Evolutionary conservation across 1,284 basidiomycete genomes (phyloP), one percentile per base, ranked within the genome.

Genomic region (Trametes versicolor): DNA sequence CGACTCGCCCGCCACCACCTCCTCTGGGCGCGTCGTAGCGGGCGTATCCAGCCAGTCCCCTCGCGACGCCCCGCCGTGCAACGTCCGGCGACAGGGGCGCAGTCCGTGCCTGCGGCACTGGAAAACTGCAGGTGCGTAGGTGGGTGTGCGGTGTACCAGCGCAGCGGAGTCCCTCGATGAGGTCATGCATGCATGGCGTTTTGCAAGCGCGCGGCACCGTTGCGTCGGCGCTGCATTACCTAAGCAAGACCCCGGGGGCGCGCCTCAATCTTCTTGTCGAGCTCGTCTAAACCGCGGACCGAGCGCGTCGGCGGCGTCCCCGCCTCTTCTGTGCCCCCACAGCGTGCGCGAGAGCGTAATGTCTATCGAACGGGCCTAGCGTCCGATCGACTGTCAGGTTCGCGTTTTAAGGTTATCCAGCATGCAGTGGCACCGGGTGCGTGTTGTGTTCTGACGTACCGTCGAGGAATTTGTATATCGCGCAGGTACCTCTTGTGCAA

Each of bases 171-270:
- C 34, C 43, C 52, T 50, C 56, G 19, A 64, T 64, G 62, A 64
- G 58, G 62, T 64, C 62, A 64, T 64, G 32, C 36, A 53, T 53
- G 51, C 43, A 32, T 19, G 45, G 45, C n/a, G n/a, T n/a, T n/a
- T n/a, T 36, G 52, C 41, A 48, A 32, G 47, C 62, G 57, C 62
- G 57, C 57, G 52, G 49, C 53, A 21, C 25, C 21, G 45, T 39
- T 29, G 43, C 17, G 27, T 23, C 37, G 19, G 41, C n/a, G 15
- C 9, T 12, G 9, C 45, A 17, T 61, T 50, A 56, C 53, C 13
- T 62, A 56, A 62, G 36, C 60, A 56, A 62, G 53, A 62, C 60
- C 60, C 60, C 60, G 60, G 60, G 53, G 23, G 53, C 32, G 60
- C 60, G 47, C 53, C 21, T 43, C 10, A 32, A 32, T 60, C 21